Conservation (phyloP, 805 yeast species). For the Kurtzmaniella fragi region DNA sequence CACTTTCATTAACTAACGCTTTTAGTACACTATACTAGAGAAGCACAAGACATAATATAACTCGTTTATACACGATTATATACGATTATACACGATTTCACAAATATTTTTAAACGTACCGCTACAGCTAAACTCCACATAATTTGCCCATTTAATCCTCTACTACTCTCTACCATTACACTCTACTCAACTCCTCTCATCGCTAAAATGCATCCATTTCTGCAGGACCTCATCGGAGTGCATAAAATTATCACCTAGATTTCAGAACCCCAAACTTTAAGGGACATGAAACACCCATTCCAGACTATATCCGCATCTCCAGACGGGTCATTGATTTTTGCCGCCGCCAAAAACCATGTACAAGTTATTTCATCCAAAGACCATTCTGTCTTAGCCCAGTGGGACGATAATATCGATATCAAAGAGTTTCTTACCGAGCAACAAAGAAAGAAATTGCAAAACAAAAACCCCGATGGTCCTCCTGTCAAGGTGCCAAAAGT, state of each 20-base stretch:
- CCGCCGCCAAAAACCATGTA: slow-evolving; percentile 55
- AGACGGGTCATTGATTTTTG: slow-evolving; percentile 46
- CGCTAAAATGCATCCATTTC: not conserved
- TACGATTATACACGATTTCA: too few relatives aligned
- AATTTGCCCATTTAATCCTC: not conserved
- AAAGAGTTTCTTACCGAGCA: slow-evolving; percentile 42
- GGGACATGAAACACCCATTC: slow-evolving; percentile 62
- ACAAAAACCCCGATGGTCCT: slow-evolving; percentile 13
- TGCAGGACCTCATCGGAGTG: slow-evolving; percentile 2
- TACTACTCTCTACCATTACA: not conserved
- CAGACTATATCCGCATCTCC: slow-evolving; percentile 48
- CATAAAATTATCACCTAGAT: not conserved
- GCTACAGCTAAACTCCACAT: not conserved
- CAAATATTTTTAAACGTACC: not conserved
- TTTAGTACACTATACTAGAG: too few relatives aligned
- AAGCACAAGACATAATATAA: too few relatives aligned
- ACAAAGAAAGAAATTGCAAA: slow-evolving; percentile 35
- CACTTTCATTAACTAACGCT: too few relatives aligned
- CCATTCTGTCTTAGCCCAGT: slow-evolving; percentile 38
- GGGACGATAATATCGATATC: slow-evolving; percentile 59
- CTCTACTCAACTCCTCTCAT: too few relatives aligned
- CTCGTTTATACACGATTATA: too few relatives aligned
- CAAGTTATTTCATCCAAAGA: slow-evolving; percentile 40
- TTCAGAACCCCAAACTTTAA: not conserved
- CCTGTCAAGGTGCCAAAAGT: slow-evolving; percentile 41